Conservation (phyloP, 73 alveolate species). For the Paramecium sonneborni region DNA sequence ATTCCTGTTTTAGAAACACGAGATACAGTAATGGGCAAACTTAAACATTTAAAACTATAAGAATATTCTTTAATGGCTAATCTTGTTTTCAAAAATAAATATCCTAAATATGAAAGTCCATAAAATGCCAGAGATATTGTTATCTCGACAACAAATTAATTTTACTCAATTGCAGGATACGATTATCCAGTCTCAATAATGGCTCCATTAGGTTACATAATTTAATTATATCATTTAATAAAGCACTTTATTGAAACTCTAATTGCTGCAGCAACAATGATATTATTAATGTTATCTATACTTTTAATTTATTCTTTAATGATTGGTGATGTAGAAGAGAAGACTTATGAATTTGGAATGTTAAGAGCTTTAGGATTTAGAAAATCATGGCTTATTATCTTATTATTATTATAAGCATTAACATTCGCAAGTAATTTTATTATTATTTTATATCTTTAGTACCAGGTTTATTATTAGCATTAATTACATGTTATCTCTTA, state of each 20-base stretch:
- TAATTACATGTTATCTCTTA: slow-evolving; percentile 70
- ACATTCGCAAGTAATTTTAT: slow-evolving; percentile 69
- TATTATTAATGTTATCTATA: slow-evolving; percentile 82
- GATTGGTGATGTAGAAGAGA: slow-evolving; percentile 93
- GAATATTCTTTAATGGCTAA: slow-evolving; percentile 44
- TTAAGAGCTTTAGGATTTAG: slow-evolving; percentile 91
- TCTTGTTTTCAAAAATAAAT: slow-evolving; percentile 32
- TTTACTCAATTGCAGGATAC: not conserved
- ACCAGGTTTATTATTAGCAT: slow-evolving; percentile 87
- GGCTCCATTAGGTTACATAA: slow-evolving; percentile 49
- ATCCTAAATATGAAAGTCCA: slow-evolving; percentile 4
- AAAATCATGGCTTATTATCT: slow-evolving; percentile 69
- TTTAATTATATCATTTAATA: not conserved
- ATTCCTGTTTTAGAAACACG: not conserved
- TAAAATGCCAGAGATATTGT: not conserved
- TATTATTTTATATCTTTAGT: not conserved
- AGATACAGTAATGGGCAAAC: not conserved
- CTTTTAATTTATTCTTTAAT: slow-evolving; percentile 89
- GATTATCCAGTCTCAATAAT: slow-evolving; percentile 22
- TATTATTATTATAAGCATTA: slow-evolving; percentile 77
- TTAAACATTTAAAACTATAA: not conserved
- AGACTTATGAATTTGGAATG: slow-evolving; percentile 95
- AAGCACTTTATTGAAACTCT: slow-evolving; percentile 80
- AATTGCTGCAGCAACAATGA: slow-evolving; percentile 76
- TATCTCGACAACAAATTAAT: slow-evolving; percentile 11